phyloP scores from a whole-genome alignment of 805 yeast genomes.

The Yarrowia porcina region DNA sequence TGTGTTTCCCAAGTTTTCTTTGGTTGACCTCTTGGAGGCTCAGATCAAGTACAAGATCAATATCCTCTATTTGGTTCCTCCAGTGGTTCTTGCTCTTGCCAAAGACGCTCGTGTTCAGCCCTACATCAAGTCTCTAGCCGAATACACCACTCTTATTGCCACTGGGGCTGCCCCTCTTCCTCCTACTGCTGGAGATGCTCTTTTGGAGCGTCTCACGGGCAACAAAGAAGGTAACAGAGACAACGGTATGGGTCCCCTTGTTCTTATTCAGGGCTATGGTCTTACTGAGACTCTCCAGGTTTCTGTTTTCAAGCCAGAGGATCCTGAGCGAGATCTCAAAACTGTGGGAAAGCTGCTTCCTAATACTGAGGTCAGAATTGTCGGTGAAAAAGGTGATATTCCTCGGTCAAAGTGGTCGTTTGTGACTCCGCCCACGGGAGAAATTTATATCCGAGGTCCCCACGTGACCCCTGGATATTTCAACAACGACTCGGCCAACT shows the following conservation, averaged over 20 bases:
- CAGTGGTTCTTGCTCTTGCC: conserved; percentile 46
- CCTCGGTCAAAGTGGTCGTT: conserved; percentile 25
- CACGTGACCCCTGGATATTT: conserved; percentile 51
- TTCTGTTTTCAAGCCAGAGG: neutral
- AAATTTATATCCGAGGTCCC: conserved; percentile 51
- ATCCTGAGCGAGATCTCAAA: neutral
- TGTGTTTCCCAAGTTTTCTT: conserved; percentile 38
- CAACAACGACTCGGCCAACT: conserved; percentile 49
- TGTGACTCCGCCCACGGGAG: conserved; percentile 41
- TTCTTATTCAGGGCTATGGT: conserved; percentile 17
- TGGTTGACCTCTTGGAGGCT: conserved; percentile 34
- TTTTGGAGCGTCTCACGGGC: conserved; percentile 28
- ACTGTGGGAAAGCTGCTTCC: neutral
- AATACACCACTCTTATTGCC: conserved; percentile 42
- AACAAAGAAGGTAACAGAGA: conserved; percentile 34
- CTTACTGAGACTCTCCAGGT: conserved; percentile 28
- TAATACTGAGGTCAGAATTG: neutral
- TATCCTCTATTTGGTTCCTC: conserved; percentile 45
- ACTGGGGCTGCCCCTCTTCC: conserved; percentile 50
- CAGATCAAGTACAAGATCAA: conserved; percentile 39
- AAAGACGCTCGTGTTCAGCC: conserved; percentile 44
- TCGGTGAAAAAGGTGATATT: neutral
- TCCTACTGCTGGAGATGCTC: neutral
- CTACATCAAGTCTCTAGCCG: conserved; percentile 43
- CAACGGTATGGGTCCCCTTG: conserved; percentile 30